Percentiles rank a stretch among this genome's conserved stretches.
phyloP scores from a whole-genome alignment of 2,329 filamentous ascomycete genomes.

The Neoscytalidium dimidiatum region DNA sequence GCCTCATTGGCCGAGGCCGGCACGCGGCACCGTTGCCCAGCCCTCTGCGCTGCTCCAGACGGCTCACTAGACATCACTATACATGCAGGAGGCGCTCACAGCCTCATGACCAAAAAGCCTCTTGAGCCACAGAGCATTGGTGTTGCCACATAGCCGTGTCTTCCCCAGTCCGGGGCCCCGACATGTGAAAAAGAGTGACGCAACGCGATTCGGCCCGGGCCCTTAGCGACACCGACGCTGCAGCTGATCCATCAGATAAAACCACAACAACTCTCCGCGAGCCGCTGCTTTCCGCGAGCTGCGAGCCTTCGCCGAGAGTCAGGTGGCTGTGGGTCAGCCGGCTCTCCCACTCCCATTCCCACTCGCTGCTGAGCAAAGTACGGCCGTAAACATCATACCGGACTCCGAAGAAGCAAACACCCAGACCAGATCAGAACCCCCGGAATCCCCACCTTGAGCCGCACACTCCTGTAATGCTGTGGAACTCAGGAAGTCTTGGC shows the following conservation, averaged over 20 bases:
- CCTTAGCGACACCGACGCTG: not conserved
- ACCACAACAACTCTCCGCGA: not conserved
- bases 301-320: not conserved
- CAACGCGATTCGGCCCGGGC: slow-evolving; percentile 9
- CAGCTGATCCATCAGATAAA: slow-evolving; percentile 9
- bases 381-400: not conserved
- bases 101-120: not conserved
- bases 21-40: not conserved
- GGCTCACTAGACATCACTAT: not conserved
- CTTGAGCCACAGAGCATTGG: not conserved
- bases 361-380: too few relatives aligned
- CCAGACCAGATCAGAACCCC: not conserved
- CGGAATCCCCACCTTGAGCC: not conserved
- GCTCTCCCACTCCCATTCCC: too few relatives aligned
- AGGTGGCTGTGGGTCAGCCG: not conserved
- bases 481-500: not conserved
- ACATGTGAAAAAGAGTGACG: slow-evolving; percentile 17
- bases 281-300: not conserved
- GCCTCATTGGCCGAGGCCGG: slow-evolving; percentile 11
- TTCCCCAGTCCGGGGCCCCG: slow-evolving; percentile 13
- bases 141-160: not conserved
- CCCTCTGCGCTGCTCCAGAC: not conserved
- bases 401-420: not conserved
- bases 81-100: not conserved
- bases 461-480: not conserved